Evolutionary conservation across 345 rosid genomes (phyloP).

Genomic region (Arabis alpina): DNA sequence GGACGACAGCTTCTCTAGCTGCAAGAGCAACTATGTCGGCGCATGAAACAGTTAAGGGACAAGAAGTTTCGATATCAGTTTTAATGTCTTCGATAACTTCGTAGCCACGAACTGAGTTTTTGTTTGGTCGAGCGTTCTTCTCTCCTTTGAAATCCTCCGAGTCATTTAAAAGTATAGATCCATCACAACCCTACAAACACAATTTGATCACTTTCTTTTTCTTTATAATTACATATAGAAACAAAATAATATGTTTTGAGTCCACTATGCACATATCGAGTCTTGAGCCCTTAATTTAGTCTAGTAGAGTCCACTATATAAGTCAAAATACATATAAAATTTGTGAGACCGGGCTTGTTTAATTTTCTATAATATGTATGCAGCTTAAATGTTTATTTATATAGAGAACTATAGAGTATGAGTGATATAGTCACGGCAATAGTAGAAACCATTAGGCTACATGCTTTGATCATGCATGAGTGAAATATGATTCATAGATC

Average conservation of each 20-base stretch:
- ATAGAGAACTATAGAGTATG: too few relatives aligned
- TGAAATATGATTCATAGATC: neutral
- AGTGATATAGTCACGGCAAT: too few relatives aligned
- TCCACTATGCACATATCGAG: neutral
- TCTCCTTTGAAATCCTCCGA: constrained; percentile 64
- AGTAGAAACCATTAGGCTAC: too few relatives aligned
- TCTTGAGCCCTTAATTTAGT: neutral
- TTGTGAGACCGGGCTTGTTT: too few relatives aligned
- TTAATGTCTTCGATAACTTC: constrained; percentile 77
- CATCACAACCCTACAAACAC: constrained; percentile 70
- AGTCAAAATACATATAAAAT: neutral
- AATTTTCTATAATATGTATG: too few relatives aligned
- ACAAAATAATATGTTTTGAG: neutral
- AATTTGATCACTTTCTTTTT: neutral
- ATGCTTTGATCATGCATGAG: too few relatives aligned
- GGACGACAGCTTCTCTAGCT: constrained; percentile 72
- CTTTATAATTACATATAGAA: neutral
- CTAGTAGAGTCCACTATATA: neutral
- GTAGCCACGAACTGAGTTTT: constrained; percentile 73
- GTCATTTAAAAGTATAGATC: constrained; percentile 77
- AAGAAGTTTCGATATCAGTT: constrained; percentile 63
- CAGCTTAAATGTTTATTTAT: too few relatives aligned
- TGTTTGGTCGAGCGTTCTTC: constrained; percentile 70
- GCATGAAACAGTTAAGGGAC: constrained; percentile 78
- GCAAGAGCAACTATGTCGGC: constrained; percentile 77